A percentile compares a stretch with the other conserved stretches of the same genome.
Evolutionary conservation across 192 early-diverging fungal species (phyloP).

Genomic region (Allomyces javanicus): DNA sequence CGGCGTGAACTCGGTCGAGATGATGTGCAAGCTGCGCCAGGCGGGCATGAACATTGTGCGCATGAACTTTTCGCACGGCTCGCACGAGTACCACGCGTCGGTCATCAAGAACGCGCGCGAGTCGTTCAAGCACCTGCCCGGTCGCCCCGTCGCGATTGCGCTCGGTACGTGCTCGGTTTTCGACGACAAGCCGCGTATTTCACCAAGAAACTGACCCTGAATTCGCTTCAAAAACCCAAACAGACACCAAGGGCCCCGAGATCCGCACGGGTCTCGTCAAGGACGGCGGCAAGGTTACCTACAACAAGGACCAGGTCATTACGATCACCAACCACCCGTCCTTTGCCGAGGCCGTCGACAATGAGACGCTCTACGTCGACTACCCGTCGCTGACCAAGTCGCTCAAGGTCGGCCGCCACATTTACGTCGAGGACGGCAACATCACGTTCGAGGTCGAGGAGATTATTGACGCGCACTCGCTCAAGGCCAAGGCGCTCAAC

Average conservation of each 20-base stretch:
- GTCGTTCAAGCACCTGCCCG: slow-evolving; percentile 20
- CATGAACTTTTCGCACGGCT: slow-evolving; percentile 57
- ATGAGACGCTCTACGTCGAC: slow-evolving; percentile 55
- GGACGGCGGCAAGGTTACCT: slow-evolving; percentile 49
- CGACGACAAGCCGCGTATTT: too few species aligned
- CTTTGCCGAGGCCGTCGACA: slow-evolving; percentile 37
- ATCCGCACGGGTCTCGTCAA: slow-evolving; percentile 69
- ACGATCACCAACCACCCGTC: slow-evolving; percentile 45
- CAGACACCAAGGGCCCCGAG: slow-evolving; percentile 65
- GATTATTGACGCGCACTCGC: slow-evolving; percentile 19
- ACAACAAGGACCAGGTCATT: slow-evolving; percentile 59
- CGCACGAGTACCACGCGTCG: slow-evolving; percentile 15
- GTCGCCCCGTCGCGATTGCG: slow-evolving; percentile 42
- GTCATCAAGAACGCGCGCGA: background rate
- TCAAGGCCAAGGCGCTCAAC: slow-evolving; percentile 59
- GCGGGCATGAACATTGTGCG: slow-evolving; percentile 68
- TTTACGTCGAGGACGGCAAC: slow-evolving; percentile 89
- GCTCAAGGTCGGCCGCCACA: slow-evolving; percentile 47
- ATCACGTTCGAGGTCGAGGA: slow-evolving; percentile 84
- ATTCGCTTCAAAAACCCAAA: too few species aligned
- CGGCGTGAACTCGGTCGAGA: slow-evolving; percentile 53
- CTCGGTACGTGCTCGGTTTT: slow-evolving; percentile 11
- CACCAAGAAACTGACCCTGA: too few species aligned
- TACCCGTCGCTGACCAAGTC: slow-evolving; percentile 61
- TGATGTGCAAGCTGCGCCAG: slow-evolving; percentile 41